phyloP scores from a whole-genome alignment of 805 yeast species.

The Yarrowia phangngaensis region DNA sequence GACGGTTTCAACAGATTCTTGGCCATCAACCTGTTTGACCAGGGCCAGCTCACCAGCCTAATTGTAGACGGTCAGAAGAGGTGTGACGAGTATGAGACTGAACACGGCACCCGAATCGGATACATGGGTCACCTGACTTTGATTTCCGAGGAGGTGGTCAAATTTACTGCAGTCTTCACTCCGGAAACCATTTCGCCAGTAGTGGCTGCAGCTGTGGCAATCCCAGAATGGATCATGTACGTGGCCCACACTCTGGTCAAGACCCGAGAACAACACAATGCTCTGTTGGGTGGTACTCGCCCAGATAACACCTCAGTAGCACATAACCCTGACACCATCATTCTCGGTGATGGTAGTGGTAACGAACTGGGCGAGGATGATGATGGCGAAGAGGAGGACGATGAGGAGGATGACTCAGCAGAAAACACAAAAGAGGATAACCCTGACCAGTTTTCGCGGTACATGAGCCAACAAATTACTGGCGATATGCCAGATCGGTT shows the following conservation, averaged over 20 bases:
- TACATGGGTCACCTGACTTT: slow-evolving; percentile 96
- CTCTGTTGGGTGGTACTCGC: slow-evolving; percentile 79
- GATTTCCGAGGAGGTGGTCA: slow-evolving; percentile 93
- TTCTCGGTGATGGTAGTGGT: slow-evolving; percentile 37
- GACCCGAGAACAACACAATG: slow-evolving; percentile 84
- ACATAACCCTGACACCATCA: slow-evolving; percentile 37
- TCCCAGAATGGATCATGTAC: slow-evolving; percentile 72
- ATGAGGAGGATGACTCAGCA: slow-evolving; percentile 32
- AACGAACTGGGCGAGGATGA: slow-evolving; percentile 32
- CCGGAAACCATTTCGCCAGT: slow-evolving; percentile 52
- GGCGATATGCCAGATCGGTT: slow-evolving; percentile 26
- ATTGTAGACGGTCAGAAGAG: slow-evolving; percentile 59
- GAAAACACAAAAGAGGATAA: slow-evolving; percentile 37
- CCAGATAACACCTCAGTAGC: slow-evolving; percentile 44
- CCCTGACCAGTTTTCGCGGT: slow-evolving; percentile 28
- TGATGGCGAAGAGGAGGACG: slow-evolving; percentile 31
- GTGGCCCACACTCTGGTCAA: slow-evolving; percentile 79
- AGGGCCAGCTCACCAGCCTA: slow-evolving; percentile 54
- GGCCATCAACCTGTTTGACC: slow-evolving; percentile 66
- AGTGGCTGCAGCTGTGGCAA: slow-evolving; percentile 48
- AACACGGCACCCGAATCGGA: slow-evolving; percentile 68
- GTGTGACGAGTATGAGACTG: slow-evolving; percentile 58
- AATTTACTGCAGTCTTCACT: slow-evolving; percentile 61
- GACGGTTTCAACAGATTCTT: slow-evolving; percentile 78
- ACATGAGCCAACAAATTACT: slow-evolving; percentile 26